Conservation (phyloP, 2,329 filamentous ascomycete genomes). For the Septoria petroselini region DNA sequence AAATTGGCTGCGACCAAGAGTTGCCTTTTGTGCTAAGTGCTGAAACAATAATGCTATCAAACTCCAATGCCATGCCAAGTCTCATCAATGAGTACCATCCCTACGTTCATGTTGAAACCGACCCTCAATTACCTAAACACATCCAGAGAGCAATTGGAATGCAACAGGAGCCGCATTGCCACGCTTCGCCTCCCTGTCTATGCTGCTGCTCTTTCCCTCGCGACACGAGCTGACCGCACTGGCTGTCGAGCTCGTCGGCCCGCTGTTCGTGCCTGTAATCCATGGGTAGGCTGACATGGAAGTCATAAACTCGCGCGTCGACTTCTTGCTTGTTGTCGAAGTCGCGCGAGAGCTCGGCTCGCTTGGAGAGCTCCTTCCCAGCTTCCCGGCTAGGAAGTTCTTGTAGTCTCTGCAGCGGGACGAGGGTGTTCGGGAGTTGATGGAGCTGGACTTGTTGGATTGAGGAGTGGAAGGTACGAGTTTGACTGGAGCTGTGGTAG, state of each 20-base stretch:
- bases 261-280: neutral
- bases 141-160: conserved; percentile 13
- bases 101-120: no score
- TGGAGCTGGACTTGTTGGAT: conserved; percentile 3
- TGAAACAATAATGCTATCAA: no score
- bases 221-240: neutral
- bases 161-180: neutral
- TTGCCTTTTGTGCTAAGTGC: neutral
- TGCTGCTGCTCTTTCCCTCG: neutral
- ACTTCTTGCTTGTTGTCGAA: conserved; percentile 8
- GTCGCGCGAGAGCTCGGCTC: neutral
- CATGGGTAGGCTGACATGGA: conserved; percentile 6
- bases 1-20: conserved; percentile 1
- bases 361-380: neutral
- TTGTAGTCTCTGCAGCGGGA: neutral
- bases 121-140: conserved; percentile 4
- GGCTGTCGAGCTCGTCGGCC: conserved; percentile 11
- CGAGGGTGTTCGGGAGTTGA: conserved; percentile 8
- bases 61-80: no score
- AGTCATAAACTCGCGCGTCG: conserved; percentile 6
- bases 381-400: conserved; percentile 1
- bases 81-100: no score
- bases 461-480: neutral
- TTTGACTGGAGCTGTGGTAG: neutral
- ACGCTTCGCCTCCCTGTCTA: neutral